phyloP scores from a whole-genome alignment of 2,329 filamentous ascomycete species.

The Stromatinia cepivora region DNA sequence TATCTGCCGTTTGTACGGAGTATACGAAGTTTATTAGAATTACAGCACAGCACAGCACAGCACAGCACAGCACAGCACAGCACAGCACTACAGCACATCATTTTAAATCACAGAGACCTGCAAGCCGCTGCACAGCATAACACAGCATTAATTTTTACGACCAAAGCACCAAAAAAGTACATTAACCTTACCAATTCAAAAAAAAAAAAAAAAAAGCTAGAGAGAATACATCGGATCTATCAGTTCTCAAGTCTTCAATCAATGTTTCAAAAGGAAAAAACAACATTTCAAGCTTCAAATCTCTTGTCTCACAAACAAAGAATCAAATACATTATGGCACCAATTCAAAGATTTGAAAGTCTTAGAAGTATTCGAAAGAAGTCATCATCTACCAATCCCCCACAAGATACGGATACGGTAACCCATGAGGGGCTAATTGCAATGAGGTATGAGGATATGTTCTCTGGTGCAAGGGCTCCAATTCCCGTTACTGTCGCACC shows the following conservation, averaged over 20 bases:
- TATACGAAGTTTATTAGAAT: background rate
- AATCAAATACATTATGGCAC: slow-evolving; percentile 20
- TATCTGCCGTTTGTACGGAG: background rate
- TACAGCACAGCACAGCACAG: background rate
- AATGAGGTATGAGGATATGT: slow-evolving; percentile 61
- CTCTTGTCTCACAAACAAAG: background rate
- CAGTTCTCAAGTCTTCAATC: background rate
- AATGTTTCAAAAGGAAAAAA: background rate
- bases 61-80: background rate
- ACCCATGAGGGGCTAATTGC: slow-evolving; percentile 47
- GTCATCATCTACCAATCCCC: slow-evolving; percentile 9
- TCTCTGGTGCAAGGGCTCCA: slow-evolving; percentile 55
- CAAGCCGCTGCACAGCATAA: background rate
- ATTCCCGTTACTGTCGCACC: slow-evolving; percentile 46
- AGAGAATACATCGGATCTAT: background rate
- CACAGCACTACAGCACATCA: background rate
- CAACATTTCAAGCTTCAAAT: background rate
- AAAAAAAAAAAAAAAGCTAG: background rate
- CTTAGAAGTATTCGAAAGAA: background rate
- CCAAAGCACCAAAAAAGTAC: background rate
- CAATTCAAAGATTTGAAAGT: slow-evolving; percentile 17
- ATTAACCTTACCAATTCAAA: background rate
- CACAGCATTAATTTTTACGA: background rate
- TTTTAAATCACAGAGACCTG: background rate
- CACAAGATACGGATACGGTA: slow-evolving; percentile 22